These are phyloP conservation scores for Polygonum maritimum DNA, from an alignment of 148 eudicot genomes.

Conservation along the genomic window DNA sequence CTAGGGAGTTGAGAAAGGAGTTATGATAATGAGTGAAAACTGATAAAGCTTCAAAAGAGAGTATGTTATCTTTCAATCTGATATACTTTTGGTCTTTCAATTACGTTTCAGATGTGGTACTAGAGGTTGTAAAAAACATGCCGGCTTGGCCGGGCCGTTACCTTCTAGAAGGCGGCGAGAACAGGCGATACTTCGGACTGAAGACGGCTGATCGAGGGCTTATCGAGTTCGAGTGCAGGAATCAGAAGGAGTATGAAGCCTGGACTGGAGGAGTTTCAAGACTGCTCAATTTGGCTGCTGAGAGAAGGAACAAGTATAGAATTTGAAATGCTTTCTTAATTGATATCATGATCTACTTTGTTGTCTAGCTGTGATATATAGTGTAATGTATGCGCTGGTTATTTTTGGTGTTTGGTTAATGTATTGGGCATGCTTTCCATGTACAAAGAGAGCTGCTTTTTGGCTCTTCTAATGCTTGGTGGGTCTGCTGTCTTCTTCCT, in stretches of 20 bases:
- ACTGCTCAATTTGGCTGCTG: slow-evolving; percentile 56
- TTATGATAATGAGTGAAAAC: slow-evolving; percentile 19
- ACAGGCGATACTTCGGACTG: slow-evolving; percentile 65
- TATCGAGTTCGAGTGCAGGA: slow-evolving; percentile 88
- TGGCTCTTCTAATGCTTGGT: not conserved
- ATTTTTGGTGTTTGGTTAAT: not conserved
- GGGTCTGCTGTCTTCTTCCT: not conserved
- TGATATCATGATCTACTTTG: not conserved
- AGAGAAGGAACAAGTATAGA: slow-evolving; percentile 33
- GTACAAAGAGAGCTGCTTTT: not conserved
- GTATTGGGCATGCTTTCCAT: not conserved
- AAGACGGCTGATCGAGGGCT: slow-evolving; percentile 70
- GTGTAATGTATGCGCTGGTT: not conserved
- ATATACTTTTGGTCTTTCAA: not conserved
- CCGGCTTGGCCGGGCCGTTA: slow-evolving; percentile 98
- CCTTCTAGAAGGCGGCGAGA: slow-evolving; percentile 70
- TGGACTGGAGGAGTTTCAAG: slow-evolving; percentile 93
- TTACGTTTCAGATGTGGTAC: slow-evolving; percentile 54
- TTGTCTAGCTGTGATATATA: not conserved
- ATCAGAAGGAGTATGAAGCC: slow-evolving; percentile 66
- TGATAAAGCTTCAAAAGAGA: slow-evolving; percentile 25
- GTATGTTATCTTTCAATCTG: not conserved
- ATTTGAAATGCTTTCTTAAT: slow-evolving; percentile 9
- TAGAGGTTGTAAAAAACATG: slow-evolving; percentile 71
- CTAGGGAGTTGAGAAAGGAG: slow-evolving; percentile 74